These are phyloP conservation scores for Cyclotella kingstonii DNA, from an alignment of 108 stramenopile genomes.

Conservation along the genomic window DNA sequence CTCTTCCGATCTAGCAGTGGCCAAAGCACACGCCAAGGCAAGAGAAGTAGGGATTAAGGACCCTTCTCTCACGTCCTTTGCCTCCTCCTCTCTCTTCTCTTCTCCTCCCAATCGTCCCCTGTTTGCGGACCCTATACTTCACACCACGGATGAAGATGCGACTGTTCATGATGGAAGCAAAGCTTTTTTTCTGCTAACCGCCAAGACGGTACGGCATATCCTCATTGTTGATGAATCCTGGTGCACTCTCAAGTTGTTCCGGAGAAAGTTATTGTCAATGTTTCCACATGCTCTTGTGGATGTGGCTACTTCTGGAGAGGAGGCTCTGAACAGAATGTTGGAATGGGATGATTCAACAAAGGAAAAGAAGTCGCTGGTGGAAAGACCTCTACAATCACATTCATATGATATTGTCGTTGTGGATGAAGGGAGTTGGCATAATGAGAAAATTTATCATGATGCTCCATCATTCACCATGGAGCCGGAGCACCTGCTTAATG, in stretches of 20 bases:
- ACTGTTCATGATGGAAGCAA: conserved; percentile 27
- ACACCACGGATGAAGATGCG: conserved; percentile 26
- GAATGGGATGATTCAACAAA: conserved; percentile 17
- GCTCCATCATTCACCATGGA: neutral
- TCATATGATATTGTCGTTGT: conserved; percentile 34
- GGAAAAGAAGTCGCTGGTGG: neutral
- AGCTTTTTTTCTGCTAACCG: conserved; percentile 19
- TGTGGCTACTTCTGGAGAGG: conserved; percentile 16
- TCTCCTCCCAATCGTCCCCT: conserved; percentile 21
- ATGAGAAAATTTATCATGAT: too few relatives aligned
- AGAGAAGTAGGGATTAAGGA: conserved; percentile 16
- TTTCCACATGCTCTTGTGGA: conserved; percentile 28
- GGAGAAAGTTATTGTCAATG: conserved; percentile 21
- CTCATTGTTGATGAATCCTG: conserved; percentile 30
- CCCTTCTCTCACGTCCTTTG: conserved; percentile 11
- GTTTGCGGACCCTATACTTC: conserved; percentile 36
- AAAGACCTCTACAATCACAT: neutral
- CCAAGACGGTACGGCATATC: conserved; percentile 16
- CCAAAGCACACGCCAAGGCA: conserved; percentile 12
- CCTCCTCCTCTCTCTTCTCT: conserved; percentile 3
- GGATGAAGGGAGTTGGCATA: conserved; percentile 6
- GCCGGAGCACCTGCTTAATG: conserved; percentile 7
- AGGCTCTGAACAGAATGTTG: conserved; percentile 17
- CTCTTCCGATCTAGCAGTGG: conserved; percentile 15
- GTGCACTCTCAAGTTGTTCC: conserved; percentile 8